Conservation (phyloP, 139 green algal species). For the Volvox reticuliferus region DNA sequence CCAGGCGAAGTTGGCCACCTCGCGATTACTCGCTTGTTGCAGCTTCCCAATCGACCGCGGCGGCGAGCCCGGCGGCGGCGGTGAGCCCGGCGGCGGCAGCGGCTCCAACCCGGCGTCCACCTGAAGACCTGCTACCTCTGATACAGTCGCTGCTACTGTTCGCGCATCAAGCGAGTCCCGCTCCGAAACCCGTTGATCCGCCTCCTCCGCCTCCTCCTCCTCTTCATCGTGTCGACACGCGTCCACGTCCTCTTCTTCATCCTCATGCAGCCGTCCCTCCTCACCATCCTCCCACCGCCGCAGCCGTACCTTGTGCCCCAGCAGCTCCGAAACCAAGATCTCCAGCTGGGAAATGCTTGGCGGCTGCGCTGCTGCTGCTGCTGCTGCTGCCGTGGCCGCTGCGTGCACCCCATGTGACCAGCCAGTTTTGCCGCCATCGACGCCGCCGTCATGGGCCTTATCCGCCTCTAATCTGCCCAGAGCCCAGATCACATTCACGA, state of each 20-base stretch:
- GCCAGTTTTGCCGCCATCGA: too few species aligned
- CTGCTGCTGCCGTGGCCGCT: not conserved
- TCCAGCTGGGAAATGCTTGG: not conserved
- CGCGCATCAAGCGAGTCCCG: not conserved
- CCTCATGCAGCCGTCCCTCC: not conserved
- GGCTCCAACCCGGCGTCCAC: not conserved
- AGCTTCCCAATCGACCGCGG: not conserved
- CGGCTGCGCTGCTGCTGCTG: not conserved
- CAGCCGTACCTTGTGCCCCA: conserved; percentile 1
- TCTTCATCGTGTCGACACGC: too few species aligned
- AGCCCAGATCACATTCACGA: not conserved
- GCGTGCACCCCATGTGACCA: too few species aligned
- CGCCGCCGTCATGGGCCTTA: too few species aligned
- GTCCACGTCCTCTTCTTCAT: not conserved
- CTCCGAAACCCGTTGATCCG: not conserved
- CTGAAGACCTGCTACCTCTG: not conserved
- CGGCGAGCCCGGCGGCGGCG: not conserved
- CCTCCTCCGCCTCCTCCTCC: not conserved
- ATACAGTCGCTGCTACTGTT: too few species aligned
- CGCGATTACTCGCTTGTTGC: not conserved
- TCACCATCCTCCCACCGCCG: not conserved
- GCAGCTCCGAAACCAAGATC: conserved; percentile 5
- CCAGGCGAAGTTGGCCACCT: conserved; percentile 39
- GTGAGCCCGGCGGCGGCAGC: not conserved
- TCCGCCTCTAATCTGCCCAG: not conserved